Evolutionary conservation across 495 filamentous ascomycete species (phyloP).

Genomic region (Haplographium delicatum): DNA sequence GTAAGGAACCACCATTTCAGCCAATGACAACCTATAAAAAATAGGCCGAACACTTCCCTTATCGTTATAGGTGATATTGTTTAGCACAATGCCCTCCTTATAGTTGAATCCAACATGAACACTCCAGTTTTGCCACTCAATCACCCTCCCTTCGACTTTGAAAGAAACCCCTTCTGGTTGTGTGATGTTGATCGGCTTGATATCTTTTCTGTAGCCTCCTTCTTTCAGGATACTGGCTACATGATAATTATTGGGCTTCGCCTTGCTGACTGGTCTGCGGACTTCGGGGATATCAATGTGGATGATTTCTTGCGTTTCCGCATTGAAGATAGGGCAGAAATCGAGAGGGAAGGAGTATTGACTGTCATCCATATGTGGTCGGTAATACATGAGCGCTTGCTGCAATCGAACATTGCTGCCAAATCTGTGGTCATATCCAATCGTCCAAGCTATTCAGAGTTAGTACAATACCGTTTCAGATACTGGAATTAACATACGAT

Average conservation of each 20-base stretch:
- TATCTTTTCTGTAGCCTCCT: constrained; percentile 70
- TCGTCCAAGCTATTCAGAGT: constrained; percentile 96
- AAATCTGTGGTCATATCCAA: constrained; percentile 90
- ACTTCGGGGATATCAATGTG: constrained; percentile 85
- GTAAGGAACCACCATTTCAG: constrained; percentile 97
- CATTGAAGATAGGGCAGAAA: constrained; percentile 90
- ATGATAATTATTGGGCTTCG: constrained; percentile 74
- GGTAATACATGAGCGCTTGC: constrained; percentile 94
- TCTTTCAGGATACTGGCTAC: constrained; percentile 64
- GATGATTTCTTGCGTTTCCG: constrained; percentile 76
- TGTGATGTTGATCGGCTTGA: constrained; percentile 93
- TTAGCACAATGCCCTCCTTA: constrained; percentile 87
- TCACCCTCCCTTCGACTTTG: constrained; percentile 66
- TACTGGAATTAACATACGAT: constrained; percentile 54
- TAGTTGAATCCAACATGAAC: constrained; percentile 96
- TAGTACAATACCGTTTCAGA: too few relatives aligned
- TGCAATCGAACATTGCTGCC: constrained; percentile 77
- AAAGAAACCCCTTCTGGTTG: constrained; percentile 95
- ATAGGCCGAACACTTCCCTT: constrained; percentile 73
- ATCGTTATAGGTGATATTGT: constrained; percentile 89
- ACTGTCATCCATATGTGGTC: constrained; percentile 77
- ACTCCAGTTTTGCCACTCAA: constrained; percentile 94
- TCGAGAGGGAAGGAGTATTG: constrained; percentile 92
- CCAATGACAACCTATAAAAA: constrained; percentile 88
- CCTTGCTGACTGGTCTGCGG: constrained; percentile 70